Conservation (phyloP, 768 basidiomycete genomes). For the Trametes villosa region DNA sequence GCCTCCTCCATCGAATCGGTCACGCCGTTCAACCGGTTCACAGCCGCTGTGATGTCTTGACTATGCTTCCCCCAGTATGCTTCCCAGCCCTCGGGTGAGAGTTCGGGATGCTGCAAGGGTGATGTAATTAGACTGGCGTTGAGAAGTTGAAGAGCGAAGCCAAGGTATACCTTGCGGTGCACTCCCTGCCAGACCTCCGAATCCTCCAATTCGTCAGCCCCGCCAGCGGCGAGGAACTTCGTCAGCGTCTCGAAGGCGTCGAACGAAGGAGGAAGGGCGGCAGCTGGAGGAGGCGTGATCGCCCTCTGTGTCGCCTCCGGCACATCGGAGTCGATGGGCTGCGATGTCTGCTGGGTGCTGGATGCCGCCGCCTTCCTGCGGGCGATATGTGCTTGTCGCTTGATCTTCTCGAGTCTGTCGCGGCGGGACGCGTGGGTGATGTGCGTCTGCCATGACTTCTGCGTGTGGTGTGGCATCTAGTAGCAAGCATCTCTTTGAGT, state of each 20-base stretch:
- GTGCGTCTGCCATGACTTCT: conserved; percentile 54
- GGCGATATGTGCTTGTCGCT: conserved; percentile 56
- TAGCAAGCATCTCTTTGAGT: too few relatives aligned
- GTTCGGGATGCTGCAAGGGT: conserved; percentile 3
- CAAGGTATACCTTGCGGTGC: conserved; percentile 44
- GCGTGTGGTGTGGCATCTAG: conserved; percentile 69
- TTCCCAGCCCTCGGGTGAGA: conserved; percentile 8
- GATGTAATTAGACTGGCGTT: background rate
- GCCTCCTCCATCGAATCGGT: background rate
- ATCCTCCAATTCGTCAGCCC: conserved; percentile 51
- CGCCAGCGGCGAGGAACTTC: conserved; percentile 57
- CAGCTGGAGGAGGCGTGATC: background rate
- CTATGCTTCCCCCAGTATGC: conserved; percentile 2
- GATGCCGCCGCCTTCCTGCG: conserved; percentile 44
- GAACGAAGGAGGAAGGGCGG: conserved; percentile 45
- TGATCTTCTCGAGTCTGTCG: conserved; percentile 48
- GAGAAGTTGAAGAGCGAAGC: background rate
- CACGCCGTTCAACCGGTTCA: background rate
- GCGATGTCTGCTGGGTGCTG: background rate
- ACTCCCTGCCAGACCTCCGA: conserved; percentile 58
- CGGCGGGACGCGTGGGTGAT: conserved; percentile 34
- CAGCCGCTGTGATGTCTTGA: background rate
- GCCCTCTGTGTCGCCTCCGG: background rate
- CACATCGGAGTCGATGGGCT: background rate
- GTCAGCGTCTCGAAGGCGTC: conserved; percentile 43